Conservation (phyloP, 1,284 basidiomycete genomes). For the Termitomyces sp. region DNA sequence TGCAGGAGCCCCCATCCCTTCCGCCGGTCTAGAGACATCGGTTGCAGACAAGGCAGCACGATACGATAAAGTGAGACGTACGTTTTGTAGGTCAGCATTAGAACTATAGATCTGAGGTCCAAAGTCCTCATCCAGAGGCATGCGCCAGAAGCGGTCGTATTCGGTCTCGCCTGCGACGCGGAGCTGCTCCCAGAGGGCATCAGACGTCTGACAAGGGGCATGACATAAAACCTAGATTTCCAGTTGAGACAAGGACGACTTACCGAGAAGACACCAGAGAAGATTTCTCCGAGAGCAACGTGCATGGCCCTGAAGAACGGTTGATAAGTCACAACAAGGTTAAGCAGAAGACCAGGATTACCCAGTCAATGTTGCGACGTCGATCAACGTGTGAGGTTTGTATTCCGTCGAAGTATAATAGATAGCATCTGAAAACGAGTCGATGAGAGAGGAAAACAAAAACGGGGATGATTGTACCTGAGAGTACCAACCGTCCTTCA, state of each 20-base stretch:
- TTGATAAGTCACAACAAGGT: background rate
- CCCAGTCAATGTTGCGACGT: constrained; percentile 82
- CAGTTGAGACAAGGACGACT: constrained; percentile 16
- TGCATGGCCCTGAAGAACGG: constrained; percentile 49
- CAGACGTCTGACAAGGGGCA: constrained; percentile 46
- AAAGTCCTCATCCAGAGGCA: constrained; percentile 80
- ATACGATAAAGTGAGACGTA: constrained; percentile 26
- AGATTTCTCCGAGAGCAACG: constrained; percentile 69
- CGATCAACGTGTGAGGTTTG: constrained; percentile 80
- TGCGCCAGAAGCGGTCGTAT: constrained; percentile 80
- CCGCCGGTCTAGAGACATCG: constrained; percentile 55
- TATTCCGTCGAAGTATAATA: constrained; percentile 79
- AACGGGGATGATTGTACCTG: constrained; percentile 35
- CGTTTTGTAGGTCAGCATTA: constrained; percentile 83
- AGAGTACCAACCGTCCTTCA: constrained; percentile 77
- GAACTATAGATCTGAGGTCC: constrained; percentile 71
- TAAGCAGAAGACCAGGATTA: constrained; percentile 20
- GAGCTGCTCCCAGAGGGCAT: constrained; percentile 71
- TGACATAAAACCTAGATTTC: background rate
- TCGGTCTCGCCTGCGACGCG: constrained; percentile 68
- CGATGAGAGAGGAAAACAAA: background rate
- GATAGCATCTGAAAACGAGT: constrained; percentile 59
- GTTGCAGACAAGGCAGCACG: background rate
- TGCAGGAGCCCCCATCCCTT: constrained; percentile 68
- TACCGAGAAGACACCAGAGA: constrained; percentile 78